Base-by-base conservation (phyloP, 2,329 filamentous ascomycete genomes). In the Fonsecaea erecta region DNA sequence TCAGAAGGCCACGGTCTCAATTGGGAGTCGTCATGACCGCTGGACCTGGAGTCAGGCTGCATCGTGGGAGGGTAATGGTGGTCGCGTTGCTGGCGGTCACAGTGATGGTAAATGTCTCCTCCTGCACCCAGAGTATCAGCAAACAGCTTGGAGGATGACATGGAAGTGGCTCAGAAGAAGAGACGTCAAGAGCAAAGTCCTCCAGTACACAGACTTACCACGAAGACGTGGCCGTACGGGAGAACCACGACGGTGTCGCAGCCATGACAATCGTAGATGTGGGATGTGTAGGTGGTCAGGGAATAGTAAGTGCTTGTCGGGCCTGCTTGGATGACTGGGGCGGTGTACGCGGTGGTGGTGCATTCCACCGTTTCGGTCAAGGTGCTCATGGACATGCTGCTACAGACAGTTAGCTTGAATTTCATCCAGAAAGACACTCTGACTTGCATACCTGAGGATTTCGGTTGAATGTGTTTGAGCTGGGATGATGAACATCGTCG, bases 211-310 rank as follows among this genome's bases (percentile, higher is more conserved):
- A 46, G n/a, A 2, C 65, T 37, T 60, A 65, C 65, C 55, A 63
- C 46, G 24, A 70, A 65, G 40, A 68, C 48, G 32, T 67, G 51
- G 43, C 67, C 55, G 21, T 59, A 37, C 1, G 59, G 53, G 14
- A 55, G 16, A 12, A 64, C 59, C 32, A 70, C 62, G 79, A 81
- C 63, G 82, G 82, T 73, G 7, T 18, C 24, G 56, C 67, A 69
- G 18, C 67, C 67, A 37, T 62, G 54, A 34, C 67, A 69, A 28
- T 69, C 65, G 48, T 65, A 67, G 26, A 63, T 18, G 2, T 24
- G n/a, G 5, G 65, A 67, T 80, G 83, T 16, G 81, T 66, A 68
- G 35, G 65, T 64, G 51, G 66, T 68, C 14, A 62, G 26, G 9
- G 64, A 53, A 59, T 72, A 71, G 65, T 59, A 62, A 37, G 60